Evolutionary conservation across 108 stramenopile species (phyloP), one percentile per base, ranked within the genome.

Genomic region (Fragilaria crotonensis): DNA sequence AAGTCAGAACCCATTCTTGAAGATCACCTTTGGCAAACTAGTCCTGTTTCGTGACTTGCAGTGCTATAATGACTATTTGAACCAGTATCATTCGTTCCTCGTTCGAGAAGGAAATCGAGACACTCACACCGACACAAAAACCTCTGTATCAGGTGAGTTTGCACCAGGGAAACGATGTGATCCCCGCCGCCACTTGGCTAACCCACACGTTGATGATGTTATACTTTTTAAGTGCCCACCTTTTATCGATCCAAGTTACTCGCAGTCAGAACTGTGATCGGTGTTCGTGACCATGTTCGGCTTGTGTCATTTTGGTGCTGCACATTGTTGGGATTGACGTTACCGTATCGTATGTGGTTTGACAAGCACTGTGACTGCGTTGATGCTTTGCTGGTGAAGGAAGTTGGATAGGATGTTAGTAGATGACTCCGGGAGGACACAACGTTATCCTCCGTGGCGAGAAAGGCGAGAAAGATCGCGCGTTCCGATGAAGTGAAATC

Each of bases 261-360:
- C 14, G 87, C 80, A 2, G 73, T 86, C 19, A 77, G 85, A 23
- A 60, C 81, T 14, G 57, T 79, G 1, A 14, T 67, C 28, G 52
- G 70, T 44, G 58, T 69, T 56, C 32, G 54, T 4, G 75, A 58
- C n/a, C 59, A 84, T 9, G 76, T 80, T 48, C 71, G 75, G 19
- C 68, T 70, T 25, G 68, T 70, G 25, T 45, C 72, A 1, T 89
- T 83, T 62, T 76, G 84, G 79, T 29, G 81, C 22, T 79, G 71
- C 52, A 89, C 85, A 4, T 55, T 85, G 5, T 51, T 83, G 41
- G 87, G 87, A 22, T 54, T 93, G 33, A 87, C 85, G 9, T 72
- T 89, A 18, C 87, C 91, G 7, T 89, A 87, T 69, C 70, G 91
- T 28, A 72, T 83, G 28, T 85, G 87, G 91, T 89, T 93, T 68